These are phyloP conservation scores for Lumnitzera littorea DNA, from an alignment of 345 rosid genomes.

Conservation along the genomic window DNA sequence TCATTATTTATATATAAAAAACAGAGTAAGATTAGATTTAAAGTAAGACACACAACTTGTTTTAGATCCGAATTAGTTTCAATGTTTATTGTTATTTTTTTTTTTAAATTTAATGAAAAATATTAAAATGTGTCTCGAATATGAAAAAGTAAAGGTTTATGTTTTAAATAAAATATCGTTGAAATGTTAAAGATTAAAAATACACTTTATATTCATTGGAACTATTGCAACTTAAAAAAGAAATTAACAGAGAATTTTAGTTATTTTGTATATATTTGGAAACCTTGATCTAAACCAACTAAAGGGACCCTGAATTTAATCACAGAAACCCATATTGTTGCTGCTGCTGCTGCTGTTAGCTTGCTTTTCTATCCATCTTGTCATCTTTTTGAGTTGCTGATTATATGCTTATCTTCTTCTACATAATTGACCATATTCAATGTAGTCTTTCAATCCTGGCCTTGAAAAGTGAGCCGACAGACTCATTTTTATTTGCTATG, in stretches of 20 bases:
- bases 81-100: no score
- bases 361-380: constrained; percentile 26
- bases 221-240: no score
- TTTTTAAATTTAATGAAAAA: no score
- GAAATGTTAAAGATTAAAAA: no score
- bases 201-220: no score
- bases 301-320: background rate
- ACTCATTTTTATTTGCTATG: constrained; percentile 30
- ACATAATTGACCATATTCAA: constrained; percentile 31
- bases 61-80: no score
- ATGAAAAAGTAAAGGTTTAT: no score
- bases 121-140: no score
- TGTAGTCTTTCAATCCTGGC: constrained; percentile 22
- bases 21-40: no score
- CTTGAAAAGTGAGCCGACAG: constrained; percentile 52
- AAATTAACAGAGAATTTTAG: background rate
- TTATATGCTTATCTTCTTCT: constrained; percentile 29
- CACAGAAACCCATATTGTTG: background rate
- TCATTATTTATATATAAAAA: no score
- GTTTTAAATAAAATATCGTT: no score
- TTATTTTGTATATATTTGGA: background rate
- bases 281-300: background rate
- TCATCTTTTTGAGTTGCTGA: constrained; percentile 15
- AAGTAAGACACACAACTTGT: no score
- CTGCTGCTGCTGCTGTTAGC: background rate